Percentiles rank a stretch among this genome's conserved stretches.
These are phyloP conservation scores for Blastobotrys attinorum DNA, from an alignment of 805 yeast species.

Conservation along the genomic window DNA sequence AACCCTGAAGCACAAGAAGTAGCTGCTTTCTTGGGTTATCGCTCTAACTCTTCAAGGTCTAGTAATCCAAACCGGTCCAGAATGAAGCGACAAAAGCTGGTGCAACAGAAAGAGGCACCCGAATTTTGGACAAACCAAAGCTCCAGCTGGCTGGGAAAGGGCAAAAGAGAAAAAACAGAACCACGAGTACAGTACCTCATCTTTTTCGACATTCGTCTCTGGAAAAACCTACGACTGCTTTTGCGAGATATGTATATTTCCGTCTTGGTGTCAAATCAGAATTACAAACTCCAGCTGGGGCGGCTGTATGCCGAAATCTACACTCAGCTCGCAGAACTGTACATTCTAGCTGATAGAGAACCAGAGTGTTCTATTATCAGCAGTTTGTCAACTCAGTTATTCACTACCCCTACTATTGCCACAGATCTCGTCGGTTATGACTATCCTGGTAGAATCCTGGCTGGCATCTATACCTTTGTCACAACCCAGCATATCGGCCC, in stretches of 20 bases:
- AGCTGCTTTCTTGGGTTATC: no score
- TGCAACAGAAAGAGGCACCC: slow-evolving; percentile 1
- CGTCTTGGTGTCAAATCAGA: slow-evolving; percentile 52
- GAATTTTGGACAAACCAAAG: not conserved
- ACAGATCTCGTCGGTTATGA: slow-evolving; percentile 54
- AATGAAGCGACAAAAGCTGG: not conserved
- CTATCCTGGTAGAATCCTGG: slow-evolving; percentile 53
- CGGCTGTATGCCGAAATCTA: slow-evolving; percentile 78
- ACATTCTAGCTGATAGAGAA: slow-evolving; percentile 70
- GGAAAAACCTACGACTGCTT: slow-evolving; percentile 51
- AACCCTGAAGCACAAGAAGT: no score
- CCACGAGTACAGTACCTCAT: slow-evolving; percentile 48
- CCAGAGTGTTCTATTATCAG: slow-evolving; percentile 75
- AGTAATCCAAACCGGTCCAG: no score
- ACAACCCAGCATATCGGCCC: slow-evolving; percentile 44
- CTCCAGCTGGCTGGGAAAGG: not conserved
- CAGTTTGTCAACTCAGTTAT: slow-evolving; percentile 72
- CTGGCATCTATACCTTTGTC: slow-evolving; percentile 55
- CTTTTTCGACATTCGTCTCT: slow-evolving; percentile 62
- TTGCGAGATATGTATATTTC: slow-evolving; percentile 61
- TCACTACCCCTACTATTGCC: slow-evolving; percentile 82
- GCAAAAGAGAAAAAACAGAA: not conserved
- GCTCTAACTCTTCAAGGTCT: no score
- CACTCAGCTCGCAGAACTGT: slow-evolving; percentile 64
- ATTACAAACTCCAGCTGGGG: slow-evolving; percentile 52